These are phyloP conservation scores for Pichia eremophila DNA, from an alignment of 805 yeast species.

Conservation along the genomic window DNA sequence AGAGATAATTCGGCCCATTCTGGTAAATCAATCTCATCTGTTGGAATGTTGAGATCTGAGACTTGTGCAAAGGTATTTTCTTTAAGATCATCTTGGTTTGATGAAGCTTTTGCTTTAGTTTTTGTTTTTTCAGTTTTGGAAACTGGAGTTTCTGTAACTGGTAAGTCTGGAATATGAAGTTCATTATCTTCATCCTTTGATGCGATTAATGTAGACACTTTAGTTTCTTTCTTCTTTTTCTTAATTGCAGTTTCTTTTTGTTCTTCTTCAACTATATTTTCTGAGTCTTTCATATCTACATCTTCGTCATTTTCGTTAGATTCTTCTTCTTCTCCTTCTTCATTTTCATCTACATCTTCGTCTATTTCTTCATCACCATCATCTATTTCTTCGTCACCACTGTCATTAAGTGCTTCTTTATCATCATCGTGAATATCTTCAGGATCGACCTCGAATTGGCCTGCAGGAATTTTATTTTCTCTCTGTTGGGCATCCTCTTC, in stretches of 20 bases:
- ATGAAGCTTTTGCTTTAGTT: neutral
- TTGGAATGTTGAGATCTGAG: constrained; percentile 10
- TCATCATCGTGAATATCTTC: constrained; percentile 15
- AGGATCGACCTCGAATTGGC: constrained; percentile 16
- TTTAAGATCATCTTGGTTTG: constrained; percentile 7
- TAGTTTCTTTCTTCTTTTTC: constrained; percentile 6
- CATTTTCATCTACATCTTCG: constrained; percentile 3
- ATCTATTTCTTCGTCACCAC: constrained; percentile 4
- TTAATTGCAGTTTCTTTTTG: neutral
- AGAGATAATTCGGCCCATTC: constrained; percentile 47
- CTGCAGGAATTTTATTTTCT: constrained; percentile 18
- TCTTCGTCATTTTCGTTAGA: too few relatives aligned
- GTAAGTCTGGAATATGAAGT: constrained; percentile 8
- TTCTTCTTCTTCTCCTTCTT: neutral
- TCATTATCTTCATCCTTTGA: constrained; percentile 13
- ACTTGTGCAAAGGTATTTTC: constrained; percentile 12
- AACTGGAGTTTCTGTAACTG: neutral
- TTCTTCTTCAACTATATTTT: neutral
- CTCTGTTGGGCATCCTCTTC: constrained; percentile 17
- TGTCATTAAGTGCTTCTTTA: constrained; percentile 14
- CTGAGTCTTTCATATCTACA: too few relatives aligned
- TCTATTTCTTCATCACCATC: neutral
- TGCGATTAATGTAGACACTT: constrained; percentile 3
- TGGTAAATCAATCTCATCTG: constrained; percentile 41
- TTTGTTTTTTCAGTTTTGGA: constrained; percentile 6